Percentiles rank a stretch among this genome's conserved stretches.
phyloP scores from a whole-genome alignment of 805 yeast species.

The Candida quercuum region DNA sequence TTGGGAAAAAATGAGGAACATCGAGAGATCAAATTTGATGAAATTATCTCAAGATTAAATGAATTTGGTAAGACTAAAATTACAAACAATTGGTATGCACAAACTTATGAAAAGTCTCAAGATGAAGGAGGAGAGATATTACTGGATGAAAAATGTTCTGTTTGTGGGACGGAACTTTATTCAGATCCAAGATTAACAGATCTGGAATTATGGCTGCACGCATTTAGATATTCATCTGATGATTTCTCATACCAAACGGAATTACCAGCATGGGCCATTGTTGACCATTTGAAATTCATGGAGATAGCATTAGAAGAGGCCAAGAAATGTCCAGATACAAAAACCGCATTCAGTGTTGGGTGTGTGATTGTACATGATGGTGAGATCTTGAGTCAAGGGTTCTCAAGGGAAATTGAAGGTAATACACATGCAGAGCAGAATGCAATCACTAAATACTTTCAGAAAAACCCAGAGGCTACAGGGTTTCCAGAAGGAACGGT shows the following conservation, averaged over 20 bases:
- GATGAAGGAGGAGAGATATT: conserved; percentile 54
- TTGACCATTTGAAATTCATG: conserved; percentile 59
- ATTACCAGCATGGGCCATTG: conserved; percentile 42
- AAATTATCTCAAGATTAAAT: conserved; percentile 46
- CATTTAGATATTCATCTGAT: conserved; percentile 67
- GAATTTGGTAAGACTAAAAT: conserved; percentile 64
- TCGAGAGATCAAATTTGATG: conserved; percentile 43
- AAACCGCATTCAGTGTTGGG: conserved; percentile 92
- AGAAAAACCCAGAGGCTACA: conserved; percentile 24
- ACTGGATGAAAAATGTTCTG: conserved; percentile 51
- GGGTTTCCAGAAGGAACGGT: conserved; percentile 72
- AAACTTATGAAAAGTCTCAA: conserved; percentile 25
- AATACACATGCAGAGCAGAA: conserved; percentile 98
- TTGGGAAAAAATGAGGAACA: conserved; percentile 56
- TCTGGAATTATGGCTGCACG: conserved; percentile 86
- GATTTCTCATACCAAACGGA: conserved; percentile 19
- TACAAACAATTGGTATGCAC: conserved; percentile 66
- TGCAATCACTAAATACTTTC: conserved; percentile 72
- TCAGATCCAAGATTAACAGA: conserved; percentile 89
- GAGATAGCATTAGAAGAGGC: conserved; percentile 74
- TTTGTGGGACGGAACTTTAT: conserved; percentile 66
- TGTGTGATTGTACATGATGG: conserved; percentile 70
- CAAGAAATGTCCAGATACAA: conserved; percentile 70
- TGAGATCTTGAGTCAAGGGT: conserved; percentile 70
- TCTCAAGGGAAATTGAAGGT: conserved; percentile 86